Base-by-base conservation (phyloP, 2,329 filamentous ascomycete genomes). In the Phialemoniopsis sp. region DNA sequence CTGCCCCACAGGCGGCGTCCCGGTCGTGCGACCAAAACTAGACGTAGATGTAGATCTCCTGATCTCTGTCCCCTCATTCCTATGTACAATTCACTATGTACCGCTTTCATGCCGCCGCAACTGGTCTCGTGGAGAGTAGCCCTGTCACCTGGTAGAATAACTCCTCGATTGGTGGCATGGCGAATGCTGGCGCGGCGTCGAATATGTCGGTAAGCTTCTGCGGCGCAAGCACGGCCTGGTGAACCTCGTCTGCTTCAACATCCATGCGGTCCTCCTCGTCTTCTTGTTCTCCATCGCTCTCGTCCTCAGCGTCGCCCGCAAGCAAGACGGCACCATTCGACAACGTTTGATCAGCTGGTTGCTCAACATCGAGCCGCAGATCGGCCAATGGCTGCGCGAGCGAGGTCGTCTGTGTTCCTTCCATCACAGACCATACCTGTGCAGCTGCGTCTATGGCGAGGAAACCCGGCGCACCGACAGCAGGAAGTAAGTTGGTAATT, bases 381-480 rank as follows among this genome's bases (percentile, higher is more conserved):
- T 78, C 73, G 17, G 71, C 68, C 26, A 80, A 66, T 13, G 78
- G 72, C 50, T 76, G 73, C 5, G 74, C 73, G 17, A 78, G 64
- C 4, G 68, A 61, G 2, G 68, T 66, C 21, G 76, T 70, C 41
- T 78, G 71, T 26, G 76, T 75, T 50, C 76, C 76, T 55, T 85
- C 78, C 29, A 71, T 68, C 29, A 81, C 56, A 19, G 75, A 76
- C 64, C 80, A 81, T 30, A 95, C 69, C 52, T 87, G 83, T 13
- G 88, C 87, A 1, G 78, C 72, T n/a, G 83, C 74, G 56, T 95
- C 89, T 6, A 95, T 62, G 9, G 84, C 66, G 30, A 93, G 67
- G 57, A 88, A 95, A 5, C 89, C 88, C 34, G 78, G 80, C 3
- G 80, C 77, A 15, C 72, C 72, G 12, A 74, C 68, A 15, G 78